Evolutionary conservation across 1,284 basidiomycete genomes (phyloP).

Genomic region (Anthracocystis walkeri): DNA sequence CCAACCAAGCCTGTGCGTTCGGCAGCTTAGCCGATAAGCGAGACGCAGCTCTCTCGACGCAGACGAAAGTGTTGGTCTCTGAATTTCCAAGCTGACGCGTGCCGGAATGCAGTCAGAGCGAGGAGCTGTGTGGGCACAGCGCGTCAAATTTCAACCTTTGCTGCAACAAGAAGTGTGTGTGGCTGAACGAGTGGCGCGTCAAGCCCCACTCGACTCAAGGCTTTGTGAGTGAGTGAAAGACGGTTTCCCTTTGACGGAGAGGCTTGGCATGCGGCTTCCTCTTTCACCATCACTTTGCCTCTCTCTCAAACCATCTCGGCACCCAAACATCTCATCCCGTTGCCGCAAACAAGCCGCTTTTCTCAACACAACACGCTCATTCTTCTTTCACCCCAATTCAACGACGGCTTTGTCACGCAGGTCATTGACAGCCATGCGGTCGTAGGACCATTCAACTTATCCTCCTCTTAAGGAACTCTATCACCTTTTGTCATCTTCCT

Average conservation of each 20-base stretch:
- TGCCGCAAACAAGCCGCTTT: conserved; percentile 1
- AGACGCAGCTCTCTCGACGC: background rate
- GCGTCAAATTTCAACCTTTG: no score
- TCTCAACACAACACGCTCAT: background rate
- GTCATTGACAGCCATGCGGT: conserved; percentile 1
- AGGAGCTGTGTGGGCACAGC: background rate
- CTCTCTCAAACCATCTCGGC: background rate
- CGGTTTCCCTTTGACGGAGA: background rate
- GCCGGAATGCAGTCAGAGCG: conserved; percentile 10
- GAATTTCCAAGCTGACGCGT: conserved; percentile 20
- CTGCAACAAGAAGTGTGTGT: no score
- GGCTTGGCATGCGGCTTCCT: conserved; percentile 5
- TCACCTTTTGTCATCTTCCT: background rate
- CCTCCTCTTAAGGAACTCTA: background rate
- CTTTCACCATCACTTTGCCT: conserved; percentile 1
- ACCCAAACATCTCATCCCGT: background rate
- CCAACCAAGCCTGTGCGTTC: conserved; percentile 6
- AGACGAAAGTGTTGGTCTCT: conserved; percentile 28
- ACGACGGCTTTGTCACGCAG: background rate
- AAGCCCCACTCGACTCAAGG: no score
- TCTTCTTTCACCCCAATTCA: background rate
- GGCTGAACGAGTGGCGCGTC: no score
- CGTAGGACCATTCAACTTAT: background rate
- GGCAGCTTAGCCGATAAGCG: conserved; percentile 17
- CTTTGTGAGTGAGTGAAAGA: no score